Evolutionary conservation across 2,329 filamentous ascomycete genomes (phyloP), one percentile per base, ranked within the genome.

Genomic region (Aureobasidium sp.): DNA sequence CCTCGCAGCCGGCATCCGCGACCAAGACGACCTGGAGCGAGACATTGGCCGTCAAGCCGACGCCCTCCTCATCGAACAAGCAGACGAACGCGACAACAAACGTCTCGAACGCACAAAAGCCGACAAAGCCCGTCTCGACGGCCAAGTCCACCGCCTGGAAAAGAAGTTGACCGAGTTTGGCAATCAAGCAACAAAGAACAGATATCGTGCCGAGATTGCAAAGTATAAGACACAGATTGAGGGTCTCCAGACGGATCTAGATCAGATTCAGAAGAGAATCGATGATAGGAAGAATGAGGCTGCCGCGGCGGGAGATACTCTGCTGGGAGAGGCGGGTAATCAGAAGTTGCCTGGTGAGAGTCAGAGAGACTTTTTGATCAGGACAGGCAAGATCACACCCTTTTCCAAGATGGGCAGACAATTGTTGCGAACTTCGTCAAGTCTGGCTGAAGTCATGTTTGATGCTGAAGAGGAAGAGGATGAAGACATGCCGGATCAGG

Each of bases 371-470:
- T 99, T 89, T 72, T 82, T 99, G 51, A 94, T 99, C 53, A 86
- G 94, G 31, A 99, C 93, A 0, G 94, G 94, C 64, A 97, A 97
- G 76, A 97, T 99, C 67, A 99, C 94, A 0, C 94, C 94, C 0
- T 99, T 99, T 70, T 89, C 91, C 8, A 89, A 87, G 66, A 83
- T 96, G 68, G 85, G 85, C 29, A 81, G 84, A 15, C 81, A 84
- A n/a, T 77, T 86, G 1, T 79, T 84, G 31, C 84, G 82, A 3
- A 80, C 86, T 2, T 81, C 87, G 48, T 87, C 87, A 1, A 87
- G 87, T 64, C 78, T 96, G 17, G 87, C 88, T 12, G 87, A 92
- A 69, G 88, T 87, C 2, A 82, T 96, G 63, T 78, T 92, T 15
- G 90, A 95, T 71, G 91, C 89, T 0, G 91, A 96, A 70, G 87